Conservation (phyloP, 1,284 basidiomycete species). For the Leccinum ponderosum region DNA sequence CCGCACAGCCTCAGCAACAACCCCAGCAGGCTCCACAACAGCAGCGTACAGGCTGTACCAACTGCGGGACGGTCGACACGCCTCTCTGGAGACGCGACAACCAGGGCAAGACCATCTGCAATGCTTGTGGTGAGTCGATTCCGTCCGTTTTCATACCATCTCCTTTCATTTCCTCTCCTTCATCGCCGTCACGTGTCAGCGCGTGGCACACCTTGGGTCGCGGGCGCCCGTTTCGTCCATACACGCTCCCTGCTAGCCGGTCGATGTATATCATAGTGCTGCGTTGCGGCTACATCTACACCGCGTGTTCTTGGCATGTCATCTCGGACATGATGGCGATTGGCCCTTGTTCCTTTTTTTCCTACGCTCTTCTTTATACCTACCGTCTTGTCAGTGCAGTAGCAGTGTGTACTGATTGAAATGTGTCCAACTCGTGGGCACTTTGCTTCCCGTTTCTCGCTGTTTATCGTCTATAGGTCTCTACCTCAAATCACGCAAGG, state of each 20-base stretch:
- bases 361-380: constrained; percentile 31
- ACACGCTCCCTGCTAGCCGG: constrained; percentile 29
- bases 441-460: constrained; percentile 36
- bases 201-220: constrained; percentile 28
- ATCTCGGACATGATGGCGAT: constrained; percentile 37
- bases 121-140: constrained; percentile 77
- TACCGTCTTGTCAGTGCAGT: constrained; percentile 37
- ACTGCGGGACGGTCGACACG: constrained; percentile 73
- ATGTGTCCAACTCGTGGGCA: constrained; percentile 38
- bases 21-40: constrained; percentile 29
- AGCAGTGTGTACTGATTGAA: constrained; percentile 39
- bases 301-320: constrained; percentile 39
- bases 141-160: constrained; percentile 33
- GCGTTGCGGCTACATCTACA: constrained; percentile 33
- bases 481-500: constrained; percentile 68
- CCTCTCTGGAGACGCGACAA: constrained; percentile 82
- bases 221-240: constrained; percentile 35
- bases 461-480: constrained; percentile 49
- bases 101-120: constrained; percentile 81
- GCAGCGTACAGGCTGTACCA: constrained; percentile 52
- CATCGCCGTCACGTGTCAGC: constrained; percentile 32
- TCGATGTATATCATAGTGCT: constrained; percentile 36
- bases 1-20: constrained; percentile 23
- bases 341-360: constrained; percentile 30
- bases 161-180: constrained; percentile 30